phyloP scores from a whole-genome alignment of 805 yeast species.

The Candida glaebosa region DNA sequence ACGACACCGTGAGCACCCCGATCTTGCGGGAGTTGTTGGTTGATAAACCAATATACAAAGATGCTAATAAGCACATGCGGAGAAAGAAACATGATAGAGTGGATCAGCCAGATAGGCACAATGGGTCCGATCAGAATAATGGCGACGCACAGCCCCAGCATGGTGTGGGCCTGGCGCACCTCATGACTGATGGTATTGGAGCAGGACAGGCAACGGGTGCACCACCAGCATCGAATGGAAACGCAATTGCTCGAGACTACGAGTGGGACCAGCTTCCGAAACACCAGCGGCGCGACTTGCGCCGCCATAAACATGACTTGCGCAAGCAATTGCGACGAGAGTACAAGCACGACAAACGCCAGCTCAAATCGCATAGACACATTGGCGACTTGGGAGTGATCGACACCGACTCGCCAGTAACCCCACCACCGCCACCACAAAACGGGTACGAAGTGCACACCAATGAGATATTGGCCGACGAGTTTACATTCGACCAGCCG shows the following conservation, averaged over 20 bases:
- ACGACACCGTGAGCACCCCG: conserved; percentile 35
- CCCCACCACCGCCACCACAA: not conserved
- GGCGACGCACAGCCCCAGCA: too few species aligned
- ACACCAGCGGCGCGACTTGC: not conserved
- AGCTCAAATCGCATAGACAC: not conserved
- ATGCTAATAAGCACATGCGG: conserved; percentile 32
- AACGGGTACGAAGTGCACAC: not conserved
- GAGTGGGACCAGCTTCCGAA: not conserved
- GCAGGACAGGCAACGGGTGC: too few species aligned
- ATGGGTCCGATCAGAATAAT: too few species aligned
- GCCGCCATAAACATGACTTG: too few species aligned
- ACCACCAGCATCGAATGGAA: too few species aligned
- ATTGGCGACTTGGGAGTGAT: not conserved
- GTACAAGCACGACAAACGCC: conserved; percentile 4
- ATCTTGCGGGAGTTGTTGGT: conserved; percentile 27
- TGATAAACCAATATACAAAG: conserved; percentile 39
- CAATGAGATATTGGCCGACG: not conserved
- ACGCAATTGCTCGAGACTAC: not conserved
- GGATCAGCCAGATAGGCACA: too few species aligned
- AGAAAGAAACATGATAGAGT: conserved; percentile 1
- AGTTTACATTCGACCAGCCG: not conserved
- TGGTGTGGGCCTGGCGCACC: too few species aligned
- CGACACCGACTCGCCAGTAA: not conserved
- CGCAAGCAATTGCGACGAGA: conserved; percentile 6
- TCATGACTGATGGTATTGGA: too few species aligned